Base-by-base conservation (phyloP, 495 filamentous ascomycete species). In the Choiromyces venosus region DNA sequence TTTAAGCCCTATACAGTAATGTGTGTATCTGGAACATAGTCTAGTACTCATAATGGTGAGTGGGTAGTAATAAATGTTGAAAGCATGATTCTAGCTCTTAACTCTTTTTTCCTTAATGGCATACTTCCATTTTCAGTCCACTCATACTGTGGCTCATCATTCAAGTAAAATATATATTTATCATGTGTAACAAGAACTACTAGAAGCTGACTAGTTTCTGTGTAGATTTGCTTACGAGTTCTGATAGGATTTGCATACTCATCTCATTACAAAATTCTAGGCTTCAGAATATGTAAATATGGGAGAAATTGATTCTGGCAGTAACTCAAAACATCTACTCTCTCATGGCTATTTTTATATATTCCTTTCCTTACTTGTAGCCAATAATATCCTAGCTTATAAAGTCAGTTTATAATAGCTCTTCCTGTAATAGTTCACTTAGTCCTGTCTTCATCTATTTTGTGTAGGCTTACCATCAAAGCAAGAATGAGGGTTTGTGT, bases 291-390 rank as follows among this genome's bases (percentile, higher is more conserved):
- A n/a, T n/a, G n/a, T n/a, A n/a, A n/a, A n/a, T n/a, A n/a, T n/a
- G n/a, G n/a, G 38, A 72, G 61, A 25, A 72, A 72, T 0, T 44
- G 10, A 29, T 66, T 29, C 12, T 72, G 21, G 9, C 65, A 36
- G 37, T 73, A 67, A 29, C 38, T 9, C 10, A 74, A 7, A 1
- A 74, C 68, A 74, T 71, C 56, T 38, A 38, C 38, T 16, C 38
- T 37, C 10, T 74, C 67, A 74, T 67, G 67, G 19, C 72, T 68
- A 70, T 70, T 39, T n/a, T 70, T 70, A n/a, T 66, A 67, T 36
- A 70, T 18, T 1, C 40, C 37, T 38, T 71, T 74, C 25, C 36
- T 70, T 12, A 74, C 38, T 29, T 70, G 36, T 38, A 66, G 66
- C 25, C 36, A 70, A 3, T 70, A 21, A 52, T 70, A 74, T 18